These are phyloP conservation scores for Yamagishiella unicocca DNA, from an alignment of 139 green algal genomes.

Conservation along the genomic window DNA sequence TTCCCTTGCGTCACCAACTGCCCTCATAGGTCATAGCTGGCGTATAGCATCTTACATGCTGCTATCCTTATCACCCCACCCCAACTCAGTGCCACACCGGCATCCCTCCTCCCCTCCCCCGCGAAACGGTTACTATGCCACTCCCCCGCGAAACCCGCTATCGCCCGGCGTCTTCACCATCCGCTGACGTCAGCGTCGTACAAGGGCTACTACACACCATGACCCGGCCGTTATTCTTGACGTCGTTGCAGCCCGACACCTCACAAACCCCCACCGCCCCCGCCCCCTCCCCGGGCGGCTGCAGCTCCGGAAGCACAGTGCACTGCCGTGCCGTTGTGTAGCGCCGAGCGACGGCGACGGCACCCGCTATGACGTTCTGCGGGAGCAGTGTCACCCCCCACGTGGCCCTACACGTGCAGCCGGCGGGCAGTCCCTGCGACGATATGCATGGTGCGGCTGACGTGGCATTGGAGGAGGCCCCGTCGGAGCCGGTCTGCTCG, in stretches of 20 bases:
- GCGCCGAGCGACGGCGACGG: neutral
- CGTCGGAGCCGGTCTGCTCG: neutral
- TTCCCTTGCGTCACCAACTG: too few relatives aligned
- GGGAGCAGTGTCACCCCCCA: slow-evolving; percentile 4
- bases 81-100: too few relatives aligned
- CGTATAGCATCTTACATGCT: too few relatives aligned
- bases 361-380: neutral
- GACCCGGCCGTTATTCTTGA: neutral
- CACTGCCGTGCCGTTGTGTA: slow-evolving; percentile 18
- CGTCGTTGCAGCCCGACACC: neutral
- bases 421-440: neutral
- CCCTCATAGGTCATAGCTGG: too few relatives aligned
- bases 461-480: neutral
- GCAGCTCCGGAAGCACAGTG: slow-evolving; percentile 17
- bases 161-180: neutral
- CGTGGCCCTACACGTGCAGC: neutral
- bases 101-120: too few relatives aligned
- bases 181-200: neutral
- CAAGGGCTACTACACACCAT: slow-evolving; percentile 12
- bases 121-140: too few relatives aligned
- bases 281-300: neutral
- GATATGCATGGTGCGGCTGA: neutral
- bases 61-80: too few relatives aligned
- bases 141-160: too few relatives aligned
- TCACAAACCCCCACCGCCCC: slow-evolving; percentile 9